Evolutionary conservation across 1,139 yeast species (phyloP).

Genomic region (Diutina scorzettiae): DNA sequence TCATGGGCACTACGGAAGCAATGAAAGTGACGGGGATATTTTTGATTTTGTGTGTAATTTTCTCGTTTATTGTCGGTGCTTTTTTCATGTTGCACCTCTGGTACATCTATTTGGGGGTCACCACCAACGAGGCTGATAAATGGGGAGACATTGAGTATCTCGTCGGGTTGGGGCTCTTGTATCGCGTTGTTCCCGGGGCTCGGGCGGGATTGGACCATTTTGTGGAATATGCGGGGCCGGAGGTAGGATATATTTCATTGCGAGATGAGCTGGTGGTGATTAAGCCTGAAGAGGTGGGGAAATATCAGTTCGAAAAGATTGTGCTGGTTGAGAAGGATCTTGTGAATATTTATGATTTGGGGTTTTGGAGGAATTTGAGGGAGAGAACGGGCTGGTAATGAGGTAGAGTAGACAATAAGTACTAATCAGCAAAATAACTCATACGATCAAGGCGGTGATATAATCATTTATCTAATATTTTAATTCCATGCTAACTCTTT

Average conservation of each 20-base stretch:
- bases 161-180: conserved; percentile 27
- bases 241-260: background rate
- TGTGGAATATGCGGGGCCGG: background rate
- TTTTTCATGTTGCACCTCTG: conserved; percentile 54
- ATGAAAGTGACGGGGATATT: conserved; percentile 40
- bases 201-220: background rate
- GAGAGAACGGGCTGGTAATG: background rate
- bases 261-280: conserved; percentile 3
- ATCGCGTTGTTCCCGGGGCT: background rate
- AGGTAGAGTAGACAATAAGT: no score
- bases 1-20: conserved; percentile 17
- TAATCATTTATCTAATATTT: no score
- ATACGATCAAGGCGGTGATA: no score
- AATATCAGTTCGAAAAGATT: conserved; percentile 17
- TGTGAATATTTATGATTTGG: conserved; percentile 56
- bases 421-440: no score
- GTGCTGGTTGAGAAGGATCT: conserved; percentile 32
- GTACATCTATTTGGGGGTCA: conserved; percentile 64
- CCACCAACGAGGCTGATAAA: conserved; percentile 82
- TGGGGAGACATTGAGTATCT: conserved; percentile 68
- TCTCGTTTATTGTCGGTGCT: conserved; percentile 40
- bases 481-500: no score
- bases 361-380: conserved; percentile 39
- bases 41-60: conserved; percentile 38
- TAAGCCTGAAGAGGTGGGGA: background rate